Evolutionary conservation across 805 yeast species (phyloP).

Genomic region (Barnettozyma salicaria): DNA sequence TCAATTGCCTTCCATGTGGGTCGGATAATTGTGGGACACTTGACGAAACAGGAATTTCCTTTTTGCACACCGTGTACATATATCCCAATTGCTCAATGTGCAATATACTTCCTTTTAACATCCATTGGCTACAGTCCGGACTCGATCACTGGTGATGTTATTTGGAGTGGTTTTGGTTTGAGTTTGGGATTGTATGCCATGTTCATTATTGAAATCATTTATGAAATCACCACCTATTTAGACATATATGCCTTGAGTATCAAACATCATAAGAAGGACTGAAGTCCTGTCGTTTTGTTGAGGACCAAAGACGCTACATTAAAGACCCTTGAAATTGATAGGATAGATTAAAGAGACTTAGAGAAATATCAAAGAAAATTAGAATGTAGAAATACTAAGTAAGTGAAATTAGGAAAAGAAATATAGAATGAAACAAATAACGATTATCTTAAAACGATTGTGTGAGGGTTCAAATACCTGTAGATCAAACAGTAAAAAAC

Average conservation of each 20-base stretch:
- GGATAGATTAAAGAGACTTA: no score
- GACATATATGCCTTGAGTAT: constrained; percentile 84
- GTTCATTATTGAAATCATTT: constrained; percentile 72
- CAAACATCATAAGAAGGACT: constrained; percentile 60
- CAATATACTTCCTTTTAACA: constrained; percentile 23
- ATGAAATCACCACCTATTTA: constrained; percentile 70
- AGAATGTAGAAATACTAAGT: neutral
- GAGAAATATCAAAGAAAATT: neutral
- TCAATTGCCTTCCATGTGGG: constrained; percentile 86
- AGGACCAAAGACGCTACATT: constrained; percentile 1
- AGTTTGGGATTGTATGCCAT: constrained; percentile 62
- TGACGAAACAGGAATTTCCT: constrained; percentile 78
- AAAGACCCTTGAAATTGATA: no score
- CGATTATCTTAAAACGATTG: no score
- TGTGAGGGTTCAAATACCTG: no score
- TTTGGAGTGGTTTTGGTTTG: constrained; percentile 63
- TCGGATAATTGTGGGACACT: constrained; percentile 79
- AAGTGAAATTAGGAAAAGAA: neutral
- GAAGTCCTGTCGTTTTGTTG: neutral
- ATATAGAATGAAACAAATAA: neutral
- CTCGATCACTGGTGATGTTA: constrained; percentile 42
- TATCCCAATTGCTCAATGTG: constrained; percentile 50
- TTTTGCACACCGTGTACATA: constrained; percentile 61
- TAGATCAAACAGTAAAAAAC: neutral
- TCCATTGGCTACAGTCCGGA: constrained; percentile 30